phyloP scores from a whole-genome alignment of 345 rosid species.

The Brassica nigra region DNA sequence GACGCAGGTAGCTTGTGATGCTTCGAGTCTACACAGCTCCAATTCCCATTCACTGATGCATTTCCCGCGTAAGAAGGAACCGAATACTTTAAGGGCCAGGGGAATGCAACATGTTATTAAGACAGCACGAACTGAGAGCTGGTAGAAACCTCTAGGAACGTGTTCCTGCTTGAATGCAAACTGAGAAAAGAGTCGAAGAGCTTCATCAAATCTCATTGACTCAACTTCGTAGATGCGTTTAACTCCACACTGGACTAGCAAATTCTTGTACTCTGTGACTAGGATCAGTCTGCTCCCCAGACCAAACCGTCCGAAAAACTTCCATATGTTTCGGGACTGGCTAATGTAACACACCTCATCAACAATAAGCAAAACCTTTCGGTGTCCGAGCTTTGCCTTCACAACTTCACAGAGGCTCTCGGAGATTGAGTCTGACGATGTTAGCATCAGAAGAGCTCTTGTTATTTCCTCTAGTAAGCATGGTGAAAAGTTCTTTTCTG shows the following conservation, averaged over 20 bases:
- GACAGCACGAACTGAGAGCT: constrained; percentile 2
- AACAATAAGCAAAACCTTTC: constrained; percentile 20
- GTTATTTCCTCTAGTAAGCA: constrained; percentile 21
- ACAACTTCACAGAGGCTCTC: neutral
- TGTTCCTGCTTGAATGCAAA: neutral
- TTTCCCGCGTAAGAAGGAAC: constrained; percentile 17
- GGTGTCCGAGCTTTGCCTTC: neutral
- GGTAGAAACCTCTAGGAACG: neutral
- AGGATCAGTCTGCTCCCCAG: constrained; percentile 14
- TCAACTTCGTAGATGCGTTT: constrained; percentile 1
- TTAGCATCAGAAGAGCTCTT: neutral
- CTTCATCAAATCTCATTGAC: constrained; percentile 1
- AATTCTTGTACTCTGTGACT: neutral
- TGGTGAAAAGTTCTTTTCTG: neutral
- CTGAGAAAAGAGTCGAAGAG: constrained; percentile 18
- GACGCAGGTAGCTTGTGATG: neutral
- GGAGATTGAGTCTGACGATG: neutral
- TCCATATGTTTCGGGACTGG: neutral
- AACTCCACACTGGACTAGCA: neutral
- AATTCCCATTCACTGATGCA: constrained; percentile 25
- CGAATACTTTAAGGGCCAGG: constrained; percentile 40
- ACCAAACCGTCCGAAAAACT: neutral
- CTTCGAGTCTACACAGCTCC: constrained; percentile 13
- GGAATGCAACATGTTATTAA: constrained; percentile 28
- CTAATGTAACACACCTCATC: neutral